Evolutionary conservation across 352 stramenopile species (phyloP).

Genomic region (Nothophytophthora sp.): DNA sequence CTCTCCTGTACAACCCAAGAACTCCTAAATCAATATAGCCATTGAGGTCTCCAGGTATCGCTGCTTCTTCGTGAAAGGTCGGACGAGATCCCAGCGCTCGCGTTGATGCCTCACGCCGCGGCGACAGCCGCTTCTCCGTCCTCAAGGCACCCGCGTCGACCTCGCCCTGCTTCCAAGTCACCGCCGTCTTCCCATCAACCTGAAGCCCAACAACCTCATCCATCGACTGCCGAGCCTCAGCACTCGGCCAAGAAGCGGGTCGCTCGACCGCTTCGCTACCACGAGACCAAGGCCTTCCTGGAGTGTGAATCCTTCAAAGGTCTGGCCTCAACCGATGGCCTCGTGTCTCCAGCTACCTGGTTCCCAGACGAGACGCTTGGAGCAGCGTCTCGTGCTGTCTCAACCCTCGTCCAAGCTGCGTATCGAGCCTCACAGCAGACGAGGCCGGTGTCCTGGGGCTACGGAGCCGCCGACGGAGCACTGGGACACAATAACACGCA

Average conservation of each 20-base stretch:
- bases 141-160: conserved; percentile 2
- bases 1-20: conserved; percentile 22
- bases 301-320: conserved; percentile 36
- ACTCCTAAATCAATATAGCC: conserved; percentile 5
- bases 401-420: conserved; percentile 37
- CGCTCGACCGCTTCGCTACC: conserved; percentile 37
- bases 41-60: not conserved
- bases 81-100: conserved; percentile 6
- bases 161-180: not conserved
- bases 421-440: conserved; percentile 25
- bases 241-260: conserved; percentile 38
- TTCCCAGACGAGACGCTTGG: conserved; percentile 16
- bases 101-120: conserved; percentile 9
- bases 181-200: not conserved
- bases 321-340: conserved; percentile 7
- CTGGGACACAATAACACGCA: conserved; percentile 40
- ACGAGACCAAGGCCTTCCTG: conserved; percentile 46
- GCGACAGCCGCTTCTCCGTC: conserved; percentile 9
- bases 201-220: not conserved
- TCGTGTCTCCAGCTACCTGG: conserved; percentile 7
- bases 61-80: conserved; percentile 22
- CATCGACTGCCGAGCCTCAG: not conserved
- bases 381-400: conserved; percentile 43
- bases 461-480: conserved; percentile 47
- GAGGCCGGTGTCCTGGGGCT: conserved; percentile 55